Conservation (phyloP, 2,329 filamentous ascomycete genomes). For the Drechslerella coelobrocha region DNA sequence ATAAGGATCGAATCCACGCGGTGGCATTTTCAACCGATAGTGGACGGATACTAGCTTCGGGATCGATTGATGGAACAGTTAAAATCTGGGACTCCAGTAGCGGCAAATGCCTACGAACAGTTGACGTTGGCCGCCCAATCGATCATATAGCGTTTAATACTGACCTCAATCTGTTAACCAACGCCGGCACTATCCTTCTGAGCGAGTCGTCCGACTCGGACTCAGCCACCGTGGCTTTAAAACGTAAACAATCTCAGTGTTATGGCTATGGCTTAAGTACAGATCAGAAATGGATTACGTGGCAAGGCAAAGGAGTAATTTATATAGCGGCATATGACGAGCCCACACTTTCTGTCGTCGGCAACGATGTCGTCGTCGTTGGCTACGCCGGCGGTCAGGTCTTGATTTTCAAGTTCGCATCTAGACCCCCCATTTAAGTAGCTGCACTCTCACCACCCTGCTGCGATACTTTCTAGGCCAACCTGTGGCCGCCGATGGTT, state of each 20-base stretch:
- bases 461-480: too few species aligned
- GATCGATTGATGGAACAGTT: neutral
- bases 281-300: constrained; percentile 5
- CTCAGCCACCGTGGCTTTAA: too few species aligned
- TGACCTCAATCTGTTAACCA: neutral
- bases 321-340: neutral
- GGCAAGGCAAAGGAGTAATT: neutral
- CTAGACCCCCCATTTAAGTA: too few species aligned
- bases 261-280: constrained; percentile 17
- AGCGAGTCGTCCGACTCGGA: too few species aligned
- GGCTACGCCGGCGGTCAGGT: too few species aligned
- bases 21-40: constrained; percentile 10
- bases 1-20: neutral
- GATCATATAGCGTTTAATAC: neutral
- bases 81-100: constrained; percentile 8
- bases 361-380: neutral
- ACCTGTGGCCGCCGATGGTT: too few species aligned
- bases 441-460: too few species aligned
- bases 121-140: neutral
- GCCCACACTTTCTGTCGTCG: neutral
- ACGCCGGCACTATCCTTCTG: constrained; percentile 3
- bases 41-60: constrained; percentile 13
- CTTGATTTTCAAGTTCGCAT: too few species aligned
- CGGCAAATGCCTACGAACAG: neutral
- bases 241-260: neutral